These are phyloP conservation scores for Verticillium dahliae DNA, from an alignment of 2,329 filamentous ascomycete genomes.

Conservation along the genomic window DNA sequence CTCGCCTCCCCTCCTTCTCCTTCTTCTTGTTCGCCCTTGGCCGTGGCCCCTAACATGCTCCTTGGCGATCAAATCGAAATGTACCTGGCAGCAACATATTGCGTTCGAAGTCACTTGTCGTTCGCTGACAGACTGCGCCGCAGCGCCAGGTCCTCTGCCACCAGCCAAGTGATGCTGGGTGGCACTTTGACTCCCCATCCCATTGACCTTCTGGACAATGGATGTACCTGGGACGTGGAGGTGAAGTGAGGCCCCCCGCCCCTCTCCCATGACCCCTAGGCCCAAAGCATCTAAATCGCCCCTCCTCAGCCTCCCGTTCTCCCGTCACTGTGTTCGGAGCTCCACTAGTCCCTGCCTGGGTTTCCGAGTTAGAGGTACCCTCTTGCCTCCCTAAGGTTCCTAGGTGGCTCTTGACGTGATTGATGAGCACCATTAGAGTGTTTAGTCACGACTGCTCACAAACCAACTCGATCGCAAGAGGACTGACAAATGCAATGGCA, in stretches of 20 bases:
- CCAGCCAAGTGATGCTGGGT: background rate
- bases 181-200: too few relatives aligned
- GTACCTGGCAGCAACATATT: background rate
- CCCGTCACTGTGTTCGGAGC: background rate
- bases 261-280: background rate
- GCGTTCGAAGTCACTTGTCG: background rate
- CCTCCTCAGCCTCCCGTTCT: background rate
- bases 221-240: background rate
- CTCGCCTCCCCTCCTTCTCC: background rate
- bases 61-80: background rate
- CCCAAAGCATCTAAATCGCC: background rate
- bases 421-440: background rate
- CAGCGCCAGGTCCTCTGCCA: background rate
- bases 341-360: background rate
- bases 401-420: background rate
- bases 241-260: background rate
- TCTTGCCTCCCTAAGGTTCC: background rate
- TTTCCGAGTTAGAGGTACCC: too few relatives aligned
- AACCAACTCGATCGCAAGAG: background rate
- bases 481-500: background rate
- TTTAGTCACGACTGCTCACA: background rate
- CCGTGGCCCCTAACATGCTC: background rate
- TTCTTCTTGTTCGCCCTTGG: background rate
- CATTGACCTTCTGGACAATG: background rate
- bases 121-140: background rate